Base-by-base conservation (phyloP, 768 basidiomycete genomes). In the Naematelia aurantialba region DNA sequence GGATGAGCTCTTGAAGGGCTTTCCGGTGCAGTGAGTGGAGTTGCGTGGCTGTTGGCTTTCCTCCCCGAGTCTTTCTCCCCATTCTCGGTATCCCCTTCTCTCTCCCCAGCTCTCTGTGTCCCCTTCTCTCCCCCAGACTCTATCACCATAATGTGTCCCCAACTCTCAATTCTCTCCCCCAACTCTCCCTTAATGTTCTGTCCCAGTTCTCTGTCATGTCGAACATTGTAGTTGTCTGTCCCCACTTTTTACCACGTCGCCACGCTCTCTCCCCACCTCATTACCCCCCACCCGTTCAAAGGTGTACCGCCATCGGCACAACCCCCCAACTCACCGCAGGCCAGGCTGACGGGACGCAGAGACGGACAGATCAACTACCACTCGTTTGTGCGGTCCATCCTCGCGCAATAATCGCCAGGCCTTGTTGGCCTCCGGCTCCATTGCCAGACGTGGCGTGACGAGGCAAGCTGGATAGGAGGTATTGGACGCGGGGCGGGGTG, bases 361-460 rank as follows among this genome's bases (percentile, higher is more conserved):
- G 93, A 97, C 73, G 94, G 94, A 13, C 96, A 94, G 68, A 86
- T 97, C 74, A 94, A 97, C 79, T 97, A 98, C 76, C 92, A 94
- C 77, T 91, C 89, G 1, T 96, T 98, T 70, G 92, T 96, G 49
- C 86, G 91, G 78, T 91, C 89, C 19, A 92, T 97, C 68, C 84
- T 94, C 53, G 89, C 85, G 72, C 91, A 92, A 82, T 92, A 73
- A 34, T 39, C 34, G 34, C 17, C 34, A n/a, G n/a, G n/a, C 34
- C 17, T 39, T 39, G 17, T 17, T 39, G 17, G 34, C 34, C 8
- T 8, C 8, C 34, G 8, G 8, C 17, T 8, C 34, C 17, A 8
- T 39, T 39, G 34, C 8, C 34, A 8, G 34, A 39, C 34, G 34
- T 8, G 34, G 34, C 17, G 8, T 39, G 8, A 39, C 34, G 34